Evolutionary conservation across 2,329 filamentous ascomycete genomes (phyloP), one percentile per base, ranked within the genome.

Genomic region (Ascocoryne sarcoides): DNA sequence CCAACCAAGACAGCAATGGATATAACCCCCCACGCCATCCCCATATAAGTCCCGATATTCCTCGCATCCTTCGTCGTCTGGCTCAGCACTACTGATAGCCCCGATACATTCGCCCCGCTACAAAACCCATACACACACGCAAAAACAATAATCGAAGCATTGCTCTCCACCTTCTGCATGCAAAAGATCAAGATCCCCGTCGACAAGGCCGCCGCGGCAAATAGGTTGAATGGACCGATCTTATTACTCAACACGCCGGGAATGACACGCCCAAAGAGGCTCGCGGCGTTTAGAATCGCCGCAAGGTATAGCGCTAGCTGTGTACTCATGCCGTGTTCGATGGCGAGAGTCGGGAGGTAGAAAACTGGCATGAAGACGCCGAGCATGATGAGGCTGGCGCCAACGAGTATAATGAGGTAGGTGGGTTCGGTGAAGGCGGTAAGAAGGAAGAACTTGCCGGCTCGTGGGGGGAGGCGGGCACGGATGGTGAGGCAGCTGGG

Each of bases 41-140:
- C 84, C 5, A 75, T 77, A n/a, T 83, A 71, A 2, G 79, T 72
- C 10, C 84, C 84, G 30, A 88, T 79, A 56, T 84, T 69, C 19
- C 73, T 66, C 17, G 84, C 70, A 42, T 84, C 77, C 2, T 73
- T 77, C 0, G 70, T 66, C 2, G 78, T 60, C 9, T 43, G 39
- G 4, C 49, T 34, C 1, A 54, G 28, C 19, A 42, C 45, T 4
- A 49, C 44, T 2, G 46, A 37, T 39, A 52, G 44, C 2, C 55
- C 39, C 10, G 57, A 58, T 5, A 63, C 50, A 19, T 63, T 58
- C 0, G 55, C 56, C 2, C 60, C 62, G 0, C 58, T 61, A 32
- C 45, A 54, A 47, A 62, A 61, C 0, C 61, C 61, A 42, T 58
- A 61, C 0, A 60, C 19, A 2, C 47, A 49, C 10, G 55, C 44